These are phyloP conservation scores for Yamadazyma scolyti DNA, from an alignment of 805 yeast species.

Conservation along the genomic window DNA sequence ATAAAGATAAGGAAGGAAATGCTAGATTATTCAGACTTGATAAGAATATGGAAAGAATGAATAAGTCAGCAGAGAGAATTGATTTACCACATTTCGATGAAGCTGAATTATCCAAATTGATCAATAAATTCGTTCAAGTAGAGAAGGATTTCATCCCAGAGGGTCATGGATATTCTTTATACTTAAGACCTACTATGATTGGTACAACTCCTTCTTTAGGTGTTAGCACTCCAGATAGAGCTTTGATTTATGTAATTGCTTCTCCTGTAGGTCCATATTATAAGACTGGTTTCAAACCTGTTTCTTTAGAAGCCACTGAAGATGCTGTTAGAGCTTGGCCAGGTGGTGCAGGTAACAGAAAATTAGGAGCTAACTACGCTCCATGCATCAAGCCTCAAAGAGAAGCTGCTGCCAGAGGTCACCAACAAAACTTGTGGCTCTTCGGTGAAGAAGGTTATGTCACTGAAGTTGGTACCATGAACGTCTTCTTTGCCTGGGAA, in stretches of 20 bases:
- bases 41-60: constrained; percentile 89
- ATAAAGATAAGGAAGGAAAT: constrained; percentile 57
- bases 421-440: constrained; percentile 94
- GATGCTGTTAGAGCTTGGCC: constrained; percentile 99
- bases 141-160: constrained; percentile 81
- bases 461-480: constrained; percentile 98
- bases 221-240: constrained; percentile 76
- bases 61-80: constrained; percentile 82
- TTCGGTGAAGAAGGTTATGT: constrained; percentile 83
- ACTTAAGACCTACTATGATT: constrained; percentile 91
- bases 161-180: constrained; percentile 85
- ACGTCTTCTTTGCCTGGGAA: constrained; percentile 83
- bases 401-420: constrained; percentile 88
- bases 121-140: constrained; percentile 69
- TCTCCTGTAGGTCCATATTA: constrained; percentile 96
- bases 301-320: constrained; percentile 89
- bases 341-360: constrained; percentile 95
- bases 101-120: constrained; percentile 69
- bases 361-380: constrained; percentile 96
- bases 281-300: constrained; percentile 93
- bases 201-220: constrained; percentile 91
- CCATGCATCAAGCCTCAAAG: constrained; percentile 90
- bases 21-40: constrained; percentile 87
- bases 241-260: constrained; percentile 80
- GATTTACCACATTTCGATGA: constrained; percentile 84